A percentile compares a stretch with the other conserved stretches of the same genome.
Evolutionary conservation across 176 grass and related monocot species (phyloP).

Genomic region (Oryza meyeriana): DNA sequence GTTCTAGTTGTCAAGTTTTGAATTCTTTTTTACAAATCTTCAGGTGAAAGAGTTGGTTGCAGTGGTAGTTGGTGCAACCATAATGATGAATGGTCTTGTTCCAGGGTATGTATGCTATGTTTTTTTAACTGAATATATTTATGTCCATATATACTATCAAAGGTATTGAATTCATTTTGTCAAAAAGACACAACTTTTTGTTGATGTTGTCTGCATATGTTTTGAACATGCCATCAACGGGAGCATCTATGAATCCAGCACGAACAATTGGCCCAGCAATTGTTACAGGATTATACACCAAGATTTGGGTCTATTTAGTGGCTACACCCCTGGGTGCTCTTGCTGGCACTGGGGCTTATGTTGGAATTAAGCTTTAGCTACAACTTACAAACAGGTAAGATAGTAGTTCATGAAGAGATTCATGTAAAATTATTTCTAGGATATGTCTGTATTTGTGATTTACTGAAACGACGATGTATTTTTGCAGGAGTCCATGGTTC

Average conservation of each 20-base stretch:
- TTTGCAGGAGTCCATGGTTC: background rate
- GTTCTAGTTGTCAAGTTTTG: background rate
- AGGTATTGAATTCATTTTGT: too few species aligned
- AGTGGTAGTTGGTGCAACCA: slow-evolving; percentile 34
- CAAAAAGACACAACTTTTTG: too few species aligned
- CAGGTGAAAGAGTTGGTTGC: slow-evolving; percentile 53
- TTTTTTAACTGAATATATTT: too few species aligned
- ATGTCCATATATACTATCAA: too few species aligned
- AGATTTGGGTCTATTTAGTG: slow-evolving; percentile 45
- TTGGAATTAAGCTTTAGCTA: slow-evolving; percentile 32
- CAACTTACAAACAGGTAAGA: too few species aligned
- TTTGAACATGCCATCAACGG: slow-evolving; percentile 33
- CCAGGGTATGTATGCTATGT: slow-evolving; percentile 24
- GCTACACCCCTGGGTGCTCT: slow-evolving; percentile 30
- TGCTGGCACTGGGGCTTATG: slow-evolving; percentile 31
- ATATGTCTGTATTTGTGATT: background rate
- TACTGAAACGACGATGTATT: background rate
- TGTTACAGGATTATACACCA: slow-evolving; percentile 20
- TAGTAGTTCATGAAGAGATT: too few species aligned
- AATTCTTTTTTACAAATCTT: background rate
- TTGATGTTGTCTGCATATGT: background rate
- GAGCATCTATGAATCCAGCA: slow-evolving; percentile 49
- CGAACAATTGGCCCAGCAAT: slow-evolving; percentile 41
- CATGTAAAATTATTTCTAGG: too few species aligned
- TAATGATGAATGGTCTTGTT: slow-evolving; percentile 51